Base-by-base conservation (phyloP, 1,284 basidiomycete species). In the Exobasidium rhododendri region DNA sequence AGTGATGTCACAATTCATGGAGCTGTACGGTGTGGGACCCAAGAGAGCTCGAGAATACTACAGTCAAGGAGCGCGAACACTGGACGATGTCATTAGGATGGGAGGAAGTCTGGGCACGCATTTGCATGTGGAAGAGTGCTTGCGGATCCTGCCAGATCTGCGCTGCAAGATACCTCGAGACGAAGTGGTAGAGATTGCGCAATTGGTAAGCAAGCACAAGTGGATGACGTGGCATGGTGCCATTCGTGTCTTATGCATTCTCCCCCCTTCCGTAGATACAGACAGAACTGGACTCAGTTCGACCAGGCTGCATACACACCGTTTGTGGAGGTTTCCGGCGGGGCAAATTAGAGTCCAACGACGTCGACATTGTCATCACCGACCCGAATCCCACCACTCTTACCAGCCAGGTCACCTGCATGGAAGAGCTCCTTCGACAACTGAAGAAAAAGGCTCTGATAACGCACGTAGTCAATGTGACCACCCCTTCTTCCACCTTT, bases 1-100 rank as follows among this genome's bases (percentile, higher is more conserved):
- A 35, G 62, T 71, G 5, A 67, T 77, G 65, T 71, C 66, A 7
- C 24, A 47, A 0, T 77, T 79, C 43, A 73, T 65, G 20, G 67
- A 74, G 49, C 52, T 79, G 28, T 77, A 79, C 45, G 69, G 75
- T 3, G 69, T 79, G 4, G 77, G 77, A 3, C 74, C 74, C 0
- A 68, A 65, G 10, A 66, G 63, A 3, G 74, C 77, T 0, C 45
- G 69, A 10, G 63, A 69, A n/a, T 69, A 70, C 40, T 79, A 70
- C 58, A 69, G 72, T 44, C 56, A 62, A 1, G 77, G 77, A 1
- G 74, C 68, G 22, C 57, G 77, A 7, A 60, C 62, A 3, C 66
- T 74, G 20, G 60, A 58, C 2, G 77, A 79, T 32, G 69, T 79
- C 2, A 59, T 76, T n/a, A 26, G 63, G 13, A 35, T 63, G 3